Percentiles rank a stretch among this genome's conserved stretches.
These are phyloP conservation scores for Xerocomus brunneocitrinus DNA, from an alignment of 768 basidiomycete genomes.

Conservation along the genomic window DNA sequence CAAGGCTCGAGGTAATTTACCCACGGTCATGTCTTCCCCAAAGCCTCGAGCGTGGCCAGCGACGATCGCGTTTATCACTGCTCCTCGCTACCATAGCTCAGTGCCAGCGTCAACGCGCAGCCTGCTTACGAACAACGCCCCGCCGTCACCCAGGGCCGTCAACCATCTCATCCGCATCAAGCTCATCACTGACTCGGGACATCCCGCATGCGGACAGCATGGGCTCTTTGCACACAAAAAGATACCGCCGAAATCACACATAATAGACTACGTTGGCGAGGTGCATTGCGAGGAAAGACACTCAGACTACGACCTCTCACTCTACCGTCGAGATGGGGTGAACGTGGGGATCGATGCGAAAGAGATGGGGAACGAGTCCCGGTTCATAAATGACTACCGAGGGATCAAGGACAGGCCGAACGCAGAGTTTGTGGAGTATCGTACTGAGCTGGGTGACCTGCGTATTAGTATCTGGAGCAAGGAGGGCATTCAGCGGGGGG, in stretches of 20 bases:
- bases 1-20: slow-evolving; percentile 20
- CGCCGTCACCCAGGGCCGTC: slow-evolving; percentile 24
- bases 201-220: slow-evolving; percentile 75
- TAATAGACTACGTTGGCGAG: slow-evolving; percentile 81
- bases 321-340: slow-evolving; percentile 56
- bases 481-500: slow-evolving; percentile 64
- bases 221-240: slow-evolving; percentile 78
- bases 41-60: slow-evolving; percentile 49
- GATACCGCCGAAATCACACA: slow-evolving; percentile 59
- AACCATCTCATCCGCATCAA: slow-evolving; percentile 50
- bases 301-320: slow-evolving; percentile 86
- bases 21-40: slow-evolving; percentile 24
- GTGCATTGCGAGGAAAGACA: slow-evolving; percentile 74
- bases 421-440: slow-evolving; percentile 59
- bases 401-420: slow-evolving; percentile 69
- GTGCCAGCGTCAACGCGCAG: slow-evolving; percentile 42
- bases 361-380: slow-evolving; percentile 74
- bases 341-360: slow-evolving; percentile 78
- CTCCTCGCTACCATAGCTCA: slow-evolving; percentile 53
- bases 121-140: slow-evolving; percentile 33
- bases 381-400: slow-evolving; percentile 90
- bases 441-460: slow-evolving; percentile 53
- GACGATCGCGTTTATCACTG: slow-evolving; percentile 49
- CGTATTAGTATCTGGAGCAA: slow-evolving; percentile 75
- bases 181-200: slow-evolving; percentile 46